Percentiles rank a stretch among this genome's conserved stretches.
phyloP scores from a whole-genome alignment of 2,329 filamentous ascomycete species.

The Aspergillus sp. region DNA sequence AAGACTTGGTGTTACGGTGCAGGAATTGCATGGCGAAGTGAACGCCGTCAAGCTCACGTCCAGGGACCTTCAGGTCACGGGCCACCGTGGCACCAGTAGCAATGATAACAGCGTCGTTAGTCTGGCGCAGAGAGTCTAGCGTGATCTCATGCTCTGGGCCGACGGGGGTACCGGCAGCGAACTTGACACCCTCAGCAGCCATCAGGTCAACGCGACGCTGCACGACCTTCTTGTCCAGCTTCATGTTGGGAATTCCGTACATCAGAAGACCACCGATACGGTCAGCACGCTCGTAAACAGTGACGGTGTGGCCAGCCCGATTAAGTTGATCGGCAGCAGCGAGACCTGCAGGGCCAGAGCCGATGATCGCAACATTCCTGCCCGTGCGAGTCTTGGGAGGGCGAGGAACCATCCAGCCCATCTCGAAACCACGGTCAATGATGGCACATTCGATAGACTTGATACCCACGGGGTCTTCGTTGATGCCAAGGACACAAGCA shows the following conservation, averaged over 20 bases:
- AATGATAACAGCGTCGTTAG: constrained; percentile 83
- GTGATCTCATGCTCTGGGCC: constrained; percentile 71
- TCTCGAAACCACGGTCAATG: constrained; percentile 95
- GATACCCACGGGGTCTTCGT: constrained; percentile 95
- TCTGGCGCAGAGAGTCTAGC: constrained; percentile 70
- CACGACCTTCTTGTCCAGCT: constrained; percentile 96
- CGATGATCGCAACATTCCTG: constrained; percentile 85
- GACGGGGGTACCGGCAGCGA: constrained; percentile 75
- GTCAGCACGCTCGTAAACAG: constrained; percentile 90
- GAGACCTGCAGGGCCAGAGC: constrained; percentile 88
- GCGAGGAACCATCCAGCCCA: constrained; percentile 92
- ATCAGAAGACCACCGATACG: constrained; percentile 89
- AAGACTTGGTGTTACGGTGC: constrained; percentile 95
- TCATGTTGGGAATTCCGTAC: constrained; percentile 99
- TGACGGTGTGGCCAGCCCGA: constrained; percentile 83
- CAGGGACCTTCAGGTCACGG: constrained; percentile 87
- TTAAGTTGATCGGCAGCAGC: constrained; percentile 92
- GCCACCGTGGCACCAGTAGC: constrained; percentile 92
- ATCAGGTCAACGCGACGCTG: constrained; percentile 95
- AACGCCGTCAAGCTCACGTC: constrained; percentile 83
- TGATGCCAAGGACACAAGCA: constrained; percentile 93
- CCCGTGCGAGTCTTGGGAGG: constrained; percentile 79
- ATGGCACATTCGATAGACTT: constrained; percentile 98
- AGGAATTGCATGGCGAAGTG: constrained; percentile 98
- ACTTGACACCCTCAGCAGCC: constrained; percentile 82